Evolutionary conservation across 1,139 yeast genomes (phyloP).

Genomic region (Saccharomyces uvarum): DNA sequence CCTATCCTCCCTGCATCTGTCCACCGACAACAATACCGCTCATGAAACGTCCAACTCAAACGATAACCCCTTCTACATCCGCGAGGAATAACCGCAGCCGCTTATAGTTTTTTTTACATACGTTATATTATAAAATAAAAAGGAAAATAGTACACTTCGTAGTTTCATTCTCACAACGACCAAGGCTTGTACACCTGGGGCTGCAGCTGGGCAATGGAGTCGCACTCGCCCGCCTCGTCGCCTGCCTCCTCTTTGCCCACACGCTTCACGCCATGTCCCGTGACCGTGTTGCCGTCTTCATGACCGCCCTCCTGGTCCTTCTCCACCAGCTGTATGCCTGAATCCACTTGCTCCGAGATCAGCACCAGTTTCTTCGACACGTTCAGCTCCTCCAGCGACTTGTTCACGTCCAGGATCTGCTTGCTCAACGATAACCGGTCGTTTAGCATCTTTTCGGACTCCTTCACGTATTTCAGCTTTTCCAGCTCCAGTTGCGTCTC

Average conservation of each 20-base stretch:
- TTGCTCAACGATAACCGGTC: constrained; percentile 29
- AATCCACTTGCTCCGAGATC: constrained; percentile 28
- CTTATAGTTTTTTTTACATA: neutral
- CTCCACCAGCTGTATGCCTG: constrained; percentile 27
- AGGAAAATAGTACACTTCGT: neutral
- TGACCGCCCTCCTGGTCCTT: constrained; percentile 18
- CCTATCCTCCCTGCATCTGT: neutral
- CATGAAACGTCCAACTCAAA: neutral
- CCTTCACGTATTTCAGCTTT: constrained; percentile 22
- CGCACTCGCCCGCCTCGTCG: constrained; percentile 4
- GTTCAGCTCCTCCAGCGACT: constrained; percentile 23
- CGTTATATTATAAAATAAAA: neutral
- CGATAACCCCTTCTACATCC: neutral
- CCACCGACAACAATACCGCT: neutral
- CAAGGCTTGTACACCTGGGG: constrained; percentile 29
- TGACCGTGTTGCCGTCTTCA: constrained; percentile 16
- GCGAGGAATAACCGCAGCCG: neutral
- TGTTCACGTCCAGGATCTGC: constrained; percentile 27
- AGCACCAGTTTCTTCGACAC: constrained; percentile 27
- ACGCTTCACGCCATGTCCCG: constrained; percentile 17
- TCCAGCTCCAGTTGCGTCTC: constrained; percentile 26
- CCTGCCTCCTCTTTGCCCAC: neutral
- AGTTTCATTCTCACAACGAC: constrained; percentile 21
- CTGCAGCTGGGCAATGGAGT: constrained; percentile 25
- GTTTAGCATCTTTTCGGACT: constrained; percentile 23